phyloP scores from a whole-genome alignment of 305 asterid species.

The Fraxinus baroniana region DNA sequence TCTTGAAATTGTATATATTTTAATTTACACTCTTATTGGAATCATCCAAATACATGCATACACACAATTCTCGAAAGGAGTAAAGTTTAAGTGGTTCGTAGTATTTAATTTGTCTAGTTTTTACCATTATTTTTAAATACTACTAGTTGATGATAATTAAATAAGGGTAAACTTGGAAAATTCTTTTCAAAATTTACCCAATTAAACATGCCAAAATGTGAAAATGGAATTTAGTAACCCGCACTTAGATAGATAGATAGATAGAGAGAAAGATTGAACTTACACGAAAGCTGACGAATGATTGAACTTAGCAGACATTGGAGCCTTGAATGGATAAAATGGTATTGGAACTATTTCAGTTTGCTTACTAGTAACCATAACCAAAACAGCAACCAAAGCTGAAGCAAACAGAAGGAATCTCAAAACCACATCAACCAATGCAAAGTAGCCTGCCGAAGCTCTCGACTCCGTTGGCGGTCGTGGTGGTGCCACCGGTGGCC shows the following conservation, averaged over 20 bases:
- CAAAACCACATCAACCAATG: background rate
- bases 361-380: slow-evolving; percentile 13
- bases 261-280: background rate
- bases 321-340: background rate
- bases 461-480: background rate
- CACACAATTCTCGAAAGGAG: too few relatives aligned
- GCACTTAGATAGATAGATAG: background rate
- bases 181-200: too few relatives aligned
- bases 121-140: too few relatives aligned
- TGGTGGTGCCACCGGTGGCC: background rate
- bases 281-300: slow-evolving; percentile 11
- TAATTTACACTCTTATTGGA: too few relatives aligned
- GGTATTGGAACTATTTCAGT: background rate
- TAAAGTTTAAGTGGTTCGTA: too few relatives aligned
- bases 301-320: background rate
- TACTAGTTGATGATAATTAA: too few relatives aligned
- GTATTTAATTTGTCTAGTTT: too few relatives aligned
- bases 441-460: background rate
- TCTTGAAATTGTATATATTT: too few relatives aligned
- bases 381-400: background rate
- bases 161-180: too few relatives aligned
- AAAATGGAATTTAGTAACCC: too few relatives aligned
- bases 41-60: too few relatives aligned
- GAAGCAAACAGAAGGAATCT: slow-evolving; percentile 4
- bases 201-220: too few relatives aligned